Base-by-base conservation (phyloP, 495 filamentous ascomycete genomes). In the Lineolata rhizophorae region DNA sequence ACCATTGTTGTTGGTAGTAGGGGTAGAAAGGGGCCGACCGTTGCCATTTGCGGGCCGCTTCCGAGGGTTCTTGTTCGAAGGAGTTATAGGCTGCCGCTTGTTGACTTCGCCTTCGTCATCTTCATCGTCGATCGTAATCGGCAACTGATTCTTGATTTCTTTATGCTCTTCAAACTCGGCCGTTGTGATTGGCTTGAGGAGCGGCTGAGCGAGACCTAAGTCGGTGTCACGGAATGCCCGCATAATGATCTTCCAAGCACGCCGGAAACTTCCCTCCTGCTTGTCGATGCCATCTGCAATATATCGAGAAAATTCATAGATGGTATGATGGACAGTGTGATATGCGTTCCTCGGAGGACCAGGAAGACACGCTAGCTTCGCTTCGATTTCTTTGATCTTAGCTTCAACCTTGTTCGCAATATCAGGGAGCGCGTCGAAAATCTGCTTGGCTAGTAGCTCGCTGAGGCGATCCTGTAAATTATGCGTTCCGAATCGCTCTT, bases 401-500 rank as follows among this genome's bases (percentile, higher is more conserved):
- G 22, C 21, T n/a, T 50, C 35, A 5, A 61, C 42, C 1, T 40
- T 36, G 3, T 42, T 38, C 10, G 34, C 41, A 16, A 60, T 53
- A 2, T 32, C 28, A 1, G 57, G 57, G 1, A 61, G 32, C 43
- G 37, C 36, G n/a, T 34, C 34, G 10, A 38, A 27, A 19, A 48
- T 56, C 14, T 44, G 35, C n/a, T 40, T 35, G 2, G 48, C 50
- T 0, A 64, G 48, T 24, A 49, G 48, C 18, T 48, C 30, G 0
- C 58, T 53, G 1, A 64, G 26, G 16, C 42, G 43, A 2, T 22
- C 37, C 30, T 52, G 53, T 1, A 64, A 52, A 30, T 42, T 39
- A 4, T 8, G 24, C 2, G 45, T 51, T 0, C 60, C 60, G 26
- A 61, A 61, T 10, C 53, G 43, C 14, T 40, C 20, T 4, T 40